Evolutionary conservation across 2,329 filamentous ascomycete genomes (phyloP).

Genomic region (Stachybotrys chlorohalonatus): DNA sequence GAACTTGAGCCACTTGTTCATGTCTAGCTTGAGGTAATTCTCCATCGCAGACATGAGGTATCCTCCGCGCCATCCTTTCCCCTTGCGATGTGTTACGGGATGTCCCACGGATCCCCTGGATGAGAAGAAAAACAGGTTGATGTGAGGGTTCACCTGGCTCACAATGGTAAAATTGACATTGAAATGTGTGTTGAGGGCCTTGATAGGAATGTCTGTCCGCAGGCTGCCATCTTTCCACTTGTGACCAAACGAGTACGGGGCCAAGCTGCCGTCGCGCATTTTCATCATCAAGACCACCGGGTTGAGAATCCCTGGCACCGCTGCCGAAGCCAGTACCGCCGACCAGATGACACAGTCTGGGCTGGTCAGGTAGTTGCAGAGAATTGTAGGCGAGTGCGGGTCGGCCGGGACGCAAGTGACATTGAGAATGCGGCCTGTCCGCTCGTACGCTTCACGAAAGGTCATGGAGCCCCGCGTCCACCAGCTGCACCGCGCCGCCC

Average conservation of each 20-base stretch:
- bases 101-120: conserved; percentile 85
- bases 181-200: conserved; percentile 90
- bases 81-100: conserved; percentile 87
- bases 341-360: conserved; percentile 99
- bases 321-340: conserved; percentile 86
- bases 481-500: conserved; percentile 80
- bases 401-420: conserved; percentile 94
- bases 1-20: conserved; percentile 97
- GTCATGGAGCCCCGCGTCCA: conserved; percentile 88
- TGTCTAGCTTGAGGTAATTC: conserved; percentile 90
- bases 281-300: conserved; percentile 93
- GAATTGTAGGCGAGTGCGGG: conserved; percentile 82
- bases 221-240: conserved; percentile 98
- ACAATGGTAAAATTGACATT: conserved; percentile 97
- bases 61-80: conserved; percentile 90
- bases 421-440: conserved; percentile 89
- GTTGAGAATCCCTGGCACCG: conserved; percentile 91
- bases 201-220: conserved; percentile 90
- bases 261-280: conserved; percentile 63
- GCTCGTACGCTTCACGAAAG: conserved; percentile 87
- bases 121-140: conserved; percentile 98
- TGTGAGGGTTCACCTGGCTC: conserved; percentile 85
- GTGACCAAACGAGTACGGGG: conserved; percentile 92
- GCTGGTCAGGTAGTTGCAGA: conserved; percentile 90
- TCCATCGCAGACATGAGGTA: conserved; percentile 89